Conservation (phyloP, 2,329 filamentous ascomycete species). For the Stachybotrys echinatus region DNA sequence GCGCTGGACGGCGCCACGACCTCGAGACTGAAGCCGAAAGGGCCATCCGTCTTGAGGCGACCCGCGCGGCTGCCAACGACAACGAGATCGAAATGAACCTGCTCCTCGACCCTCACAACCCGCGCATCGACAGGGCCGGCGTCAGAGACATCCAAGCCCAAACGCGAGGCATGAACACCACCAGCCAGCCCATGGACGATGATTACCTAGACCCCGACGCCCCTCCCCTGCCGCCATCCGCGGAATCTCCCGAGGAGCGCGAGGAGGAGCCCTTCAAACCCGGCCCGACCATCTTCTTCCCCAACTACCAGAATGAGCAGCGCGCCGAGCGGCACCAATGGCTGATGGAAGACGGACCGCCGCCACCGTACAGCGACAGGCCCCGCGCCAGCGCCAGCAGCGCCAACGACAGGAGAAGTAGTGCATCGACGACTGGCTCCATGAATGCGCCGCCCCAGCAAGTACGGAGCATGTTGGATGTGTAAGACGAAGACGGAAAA, state of each 20-base stretch:
- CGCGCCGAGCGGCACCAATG: constrained; percentile 30
- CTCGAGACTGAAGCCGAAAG: constrained; percentile 34
- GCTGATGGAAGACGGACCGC: constrained; percentile 37
- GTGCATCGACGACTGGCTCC: constrained; percentile 41
- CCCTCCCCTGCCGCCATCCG: neutral
- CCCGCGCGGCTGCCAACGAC: constrained; percentile 18
- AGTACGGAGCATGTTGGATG: constrained; percentile 53
- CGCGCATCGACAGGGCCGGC: constrained; percentile 23
- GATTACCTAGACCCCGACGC: neutral
- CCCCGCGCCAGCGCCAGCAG: constrained; percentile 16
- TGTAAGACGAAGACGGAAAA: too few species aligned
- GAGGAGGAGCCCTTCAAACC: constrained; percentile 35
- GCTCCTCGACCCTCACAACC: constrained; percentile 19
- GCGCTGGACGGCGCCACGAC: constrained; percentile 29
- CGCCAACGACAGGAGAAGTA: constrained; percentile 34
- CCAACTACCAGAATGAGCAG: constrained; percentile 25
- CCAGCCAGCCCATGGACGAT: constrained; percentile 14
- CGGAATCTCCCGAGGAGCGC: constrained; percentile 28
- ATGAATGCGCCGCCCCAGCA: constrained; percentile 42
- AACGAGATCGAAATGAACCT: constrained; percentile 34
- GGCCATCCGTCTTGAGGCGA: constrained; percentile 23
- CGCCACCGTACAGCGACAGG: constrained; percentile 31
- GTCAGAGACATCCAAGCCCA: constrained; percentile 16
- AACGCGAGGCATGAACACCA: neutral
- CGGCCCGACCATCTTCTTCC: constrained; percentile 45